phyloP scores from a whole-genome alignment of 345 rosid genomes.

The Eucalyptus marginata region DNA sequence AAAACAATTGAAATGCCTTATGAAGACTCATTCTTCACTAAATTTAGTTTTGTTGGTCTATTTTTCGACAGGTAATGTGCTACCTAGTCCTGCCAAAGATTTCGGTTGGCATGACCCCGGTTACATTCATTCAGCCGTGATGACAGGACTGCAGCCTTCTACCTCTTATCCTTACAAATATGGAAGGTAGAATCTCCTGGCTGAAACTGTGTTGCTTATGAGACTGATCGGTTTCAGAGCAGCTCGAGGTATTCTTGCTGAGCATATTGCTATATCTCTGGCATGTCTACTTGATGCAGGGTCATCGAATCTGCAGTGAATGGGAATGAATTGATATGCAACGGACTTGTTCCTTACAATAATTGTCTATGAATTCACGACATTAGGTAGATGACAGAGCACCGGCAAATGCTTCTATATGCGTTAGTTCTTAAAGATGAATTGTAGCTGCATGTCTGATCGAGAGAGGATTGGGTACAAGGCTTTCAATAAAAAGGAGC shows the following conservation, averaged over 20 bases:
- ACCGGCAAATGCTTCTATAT: not conserved
- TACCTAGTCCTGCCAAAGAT: conserved; percentile 59
- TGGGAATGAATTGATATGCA: not conserved
- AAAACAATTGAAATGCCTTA: not conserved
- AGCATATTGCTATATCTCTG: not conserved
- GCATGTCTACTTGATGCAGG: not conserved
- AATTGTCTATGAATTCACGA: not conserved
- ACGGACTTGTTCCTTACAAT: not conserved
- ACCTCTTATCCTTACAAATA: conserved; percentile 33
- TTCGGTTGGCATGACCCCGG: conserved; percentile 88
- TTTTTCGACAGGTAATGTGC: conserved; percentile 1
- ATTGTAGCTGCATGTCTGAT: not conserved
- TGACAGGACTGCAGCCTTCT: conserved; percentile 48
- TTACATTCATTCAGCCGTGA: conserved; percentile 48
- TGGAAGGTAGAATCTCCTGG: conserved; percentile 30
- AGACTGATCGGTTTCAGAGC: not conserved
- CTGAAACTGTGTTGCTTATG: not conserved
- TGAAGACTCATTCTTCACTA: not conserved
- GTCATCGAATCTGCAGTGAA: not conserved
- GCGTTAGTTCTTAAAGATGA: not conserved
- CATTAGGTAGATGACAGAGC: not conserved
- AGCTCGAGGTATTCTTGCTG: not conserved
- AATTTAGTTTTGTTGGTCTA: not conserved
- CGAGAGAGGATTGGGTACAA: not conserved
- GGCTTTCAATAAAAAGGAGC: not conserved